Conservation (phyloP, 192 early-diverging fungal genomes). For the Coemansia sp. region DNA sequence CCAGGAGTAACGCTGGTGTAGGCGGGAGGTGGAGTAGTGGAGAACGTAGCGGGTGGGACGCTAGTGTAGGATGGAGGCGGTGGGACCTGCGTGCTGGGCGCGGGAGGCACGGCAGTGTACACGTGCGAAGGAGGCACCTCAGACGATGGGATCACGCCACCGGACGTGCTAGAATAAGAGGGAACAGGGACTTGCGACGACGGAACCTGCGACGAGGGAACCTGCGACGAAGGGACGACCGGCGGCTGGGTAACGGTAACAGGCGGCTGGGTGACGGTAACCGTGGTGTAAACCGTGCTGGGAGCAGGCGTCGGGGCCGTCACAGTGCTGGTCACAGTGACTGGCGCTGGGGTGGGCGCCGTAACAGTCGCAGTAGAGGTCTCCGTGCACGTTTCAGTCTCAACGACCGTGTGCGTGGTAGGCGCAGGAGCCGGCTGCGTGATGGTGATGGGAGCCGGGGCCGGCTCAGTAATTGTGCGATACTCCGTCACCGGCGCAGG, state of each 20-base stretch:
- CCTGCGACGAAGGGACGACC: conserved; percentile 1
- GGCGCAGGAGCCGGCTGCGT: conserved; percentile 35
- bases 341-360: conserved; percentile 29
- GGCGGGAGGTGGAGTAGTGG: conserved; percentile 5
- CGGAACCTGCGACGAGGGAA: conserved; percentile 14
- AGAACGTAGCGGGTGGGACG: conserved; percentile 4
- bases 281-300: conserved; percentile 19
- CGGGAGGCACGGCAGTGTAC: conserved; percentile 25
- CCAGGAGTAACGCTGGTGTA: conserved; percentile 3
- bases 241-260: conserved; percentile 25
- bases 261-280: conserved; percentile 32
- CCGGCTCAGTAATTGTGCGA: conserved; percentile 20
- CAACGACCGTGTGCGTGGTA: conserved; percentile 13
- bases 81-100: conserved; percentile 5
- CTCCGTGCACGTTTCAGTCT: conserved; percentile 13
- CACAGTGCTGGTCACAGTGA: conserved; percentile 26
- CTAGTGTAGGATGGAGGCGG: conserved; percentile 21
- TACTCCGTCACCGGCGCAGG: conserved; percentile 35
- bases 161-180: neutral
- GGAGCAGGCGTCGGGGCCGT: conserved; percentile 22
- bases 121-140: conserved; percentile 23
- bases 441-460: conserved; percentile 28
- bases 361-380: conserved; percentile 30
- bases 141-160: conserved; percentile 21
- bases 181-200: neutral